phyloP scores from a whole-genome alignment of 345 rosid species.

The Litchi chinensis region DNA sequence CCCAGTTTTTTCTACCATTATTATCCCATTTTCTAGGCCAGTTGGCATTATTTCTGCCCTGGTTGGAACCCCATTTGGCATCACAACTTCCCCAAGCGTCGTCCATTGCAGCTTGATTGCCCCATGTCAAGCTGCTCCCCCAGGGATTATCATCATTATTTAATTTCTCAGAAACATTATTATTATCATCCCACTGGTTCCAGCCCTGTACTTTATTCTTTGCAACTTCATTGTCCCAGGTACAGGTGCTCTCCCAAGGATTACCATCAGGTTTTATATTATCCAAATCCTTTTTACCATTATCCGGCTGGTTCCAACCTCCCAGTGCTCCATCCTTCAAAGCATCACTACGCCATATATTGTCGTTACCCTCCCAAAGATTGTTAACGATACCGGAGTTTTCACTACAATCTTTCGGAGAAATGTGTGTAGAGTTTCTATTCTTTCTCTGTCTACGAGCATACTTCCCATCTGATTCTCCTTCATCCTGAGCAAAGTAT shows the following conservation, averaged over 20 bases:
- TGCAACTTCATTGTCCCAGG: conserved; percentile 32
- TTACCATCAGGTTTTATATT: conserved; percentile 26
- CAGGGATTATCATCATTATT: conserved; percentile 19
- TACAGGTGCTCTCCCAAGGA: conserved; percentile 50
- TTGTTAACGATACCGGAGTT: conserved; percentile 26
- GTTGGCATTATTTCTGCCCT: not conserved
- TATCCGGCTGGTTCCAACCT: conserved; percentile 40
- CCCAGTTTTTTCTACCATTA: conserved; percentile 23
- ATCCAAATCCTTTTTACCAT: conserved; percentile 14
- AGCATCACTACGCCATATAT: conserved; percentile 17
- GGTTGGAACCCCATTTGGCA: conserved; percentile 19
- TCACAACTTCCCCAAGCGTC: conserved; percentile 21
- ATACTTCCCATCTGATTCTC: conserved; percentile 26
- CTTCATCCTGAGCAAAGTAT: conserved; percentile 50
- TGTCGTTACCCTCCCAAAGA: conserved; percentile 43
- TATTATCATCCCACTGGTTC: conserved; percentile 14
- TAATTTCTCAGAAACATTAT: conserved; percentile 19
- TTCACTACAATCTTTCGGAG: conserved; percentile 30
- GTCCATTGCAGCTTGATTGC: not conserved
- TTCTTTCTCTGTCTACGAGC: conserved; percentile 26
- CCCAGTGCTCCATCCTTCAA: conserved; percentile 21
- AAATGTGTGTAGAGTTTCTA: conserved; percentile 17
- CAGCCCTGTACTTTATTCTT: conserved; percentile 32
- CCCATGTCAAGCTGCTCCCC: conserved; percentile 21
- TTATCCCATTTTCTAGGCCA: conserved; percentile 14